phyloP scores from a whole-genome alignment of 805 yeast genomes.

The Pichia heedii region DNA sequence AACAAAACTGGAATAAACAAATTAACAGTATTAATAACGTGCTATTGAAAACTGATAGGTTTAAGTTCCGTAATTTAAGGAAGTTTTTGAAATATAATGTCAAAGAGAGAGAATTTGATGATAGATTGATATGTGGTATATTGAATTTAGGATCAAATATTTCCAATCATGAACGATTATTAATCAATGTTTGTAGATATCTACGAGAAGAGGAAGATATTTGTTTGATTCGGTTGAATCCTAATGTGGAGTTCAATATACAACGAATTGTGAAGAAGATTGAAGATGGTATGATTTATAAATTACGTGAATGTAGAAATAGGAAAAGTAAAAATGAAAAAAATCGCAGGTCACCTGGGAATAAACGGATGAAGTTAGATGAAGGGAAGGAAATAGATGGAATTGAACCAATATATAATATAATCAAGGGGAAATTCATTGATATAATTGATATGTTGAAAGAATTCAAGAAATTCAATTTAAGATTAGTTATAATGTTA shows the following conservation, averaged over 20 bases:
- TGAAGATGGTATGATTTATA: slow-evolving; percentile 8
- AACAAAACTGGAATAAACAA: slow-evolving; percentile 31
- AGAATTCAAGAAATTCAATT: slow-evolving; percentile 8
- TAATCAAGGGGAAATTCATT: slow-evolving; percentile 4
- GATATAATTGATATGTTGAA: slow-evolving; percentile 22
- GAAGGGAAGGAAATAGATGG: slow-evolving; percentile 4
- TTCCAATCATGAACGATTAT: slow-evolving; percentile 30
- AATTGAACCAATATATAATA: slow-evolving; percentile 2
- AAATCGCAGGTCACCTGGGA: neutral
- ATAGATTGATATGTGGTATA: slow-evolving; percentile 29
- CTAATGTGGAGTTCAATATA: slow-evolving; percentile 11
- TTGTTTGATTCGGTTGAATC: slow-evolving; percentile 13
- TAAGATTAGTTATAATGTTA: slow-evolving; percentile 20
- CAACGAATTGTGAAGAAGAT: slow-evolving; percentile 10
- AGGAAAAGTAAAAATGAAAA: neutral
- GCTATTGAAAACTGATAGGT: slow-evolving; percentile 27
- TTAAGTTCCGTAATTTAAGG: slow-evolving; percentile 27
- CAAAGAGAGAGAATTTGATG: slow-evolving; percentile 16
- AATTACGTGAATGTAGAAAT: slow-evolving; percentile 1
- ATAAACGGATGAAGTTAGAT: slow-evolving; percentile 2
- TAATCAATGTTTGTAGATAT: slow-evolving; percentile 21
- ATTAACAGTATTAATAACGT: slow-evolving; percentile 22
- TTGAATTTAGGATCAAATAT: slow-evolving; percentile 35
- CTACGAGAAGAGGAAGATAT: slow-evolving; percentile 11
- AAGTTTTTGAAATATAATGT: slow-evolving; percentile 14